Evolutionary conservation across 768 basidiomycete species (phyloP).

Genomic region (Leccinum subgranulosum): DNA sequence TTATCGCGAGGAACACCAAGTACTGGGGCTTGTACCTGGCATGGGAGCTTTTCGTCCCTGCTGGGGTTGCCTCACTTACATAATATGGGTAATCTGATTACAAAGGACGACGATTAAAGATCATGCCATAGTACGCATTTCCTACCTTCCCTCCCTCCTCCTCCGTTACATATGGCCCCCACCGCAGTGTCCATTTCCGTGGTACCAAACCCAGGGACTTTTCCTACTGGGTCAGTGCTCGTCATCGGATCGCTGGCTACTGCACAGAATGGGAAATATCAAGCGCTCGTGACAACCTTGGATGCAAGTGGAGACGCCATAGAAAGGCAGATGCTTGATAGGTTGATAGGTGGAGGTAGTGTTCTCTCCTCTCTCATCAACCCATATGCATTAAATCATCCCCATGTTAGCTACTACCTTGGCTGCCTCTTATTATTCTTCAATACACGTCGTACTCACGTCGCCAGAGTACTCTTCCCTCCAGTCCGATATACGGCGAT

Average conservation of each 20-base stretch:
- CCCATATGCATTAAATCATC: background rate
- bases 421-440: conserved; percentile 51
- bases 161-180: conserved; percentile 50
- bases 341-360: conserved; percentile 76
- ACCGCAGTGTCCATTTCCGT: conserved; percentile 33
- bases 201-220: conserved; percentile 16
- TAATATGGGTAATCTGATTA: conserved; percentile 25
- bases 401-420: conserved; percentile 54
- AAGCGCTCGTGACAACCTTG: conserved; percentile 60
- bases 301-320: conserved; percentile 43
- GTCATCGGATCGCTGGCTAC: conserved; percentile 77
- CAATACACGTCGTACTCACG: conserved; percentile 67
- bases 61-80: conserved; percentile 8
- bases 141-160: background rate
- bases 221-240: conserved; percentile 49
- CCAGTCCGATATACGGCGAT: conserved; percentile 45
- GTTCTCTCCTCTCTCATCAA: conserved; percentile 1
- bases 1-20: too few relatives aligned
- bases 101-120: conserved; percentile 4
- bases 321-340: conserved; percentile 80
- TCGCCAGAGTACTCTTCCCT: conserved; percentile 59
- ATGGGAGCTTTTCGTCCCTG: background rate
- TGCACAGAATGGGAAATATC: conserved; percentile 78
- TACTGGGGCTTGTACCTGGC: background rate
- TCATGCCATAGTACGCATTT: background rate